These are phyloP conservation scores for Pyricularia sp. DNA, from an alignment of 2,329 filamentous ascomycete species.

Conservation along the genomic window DNA sequence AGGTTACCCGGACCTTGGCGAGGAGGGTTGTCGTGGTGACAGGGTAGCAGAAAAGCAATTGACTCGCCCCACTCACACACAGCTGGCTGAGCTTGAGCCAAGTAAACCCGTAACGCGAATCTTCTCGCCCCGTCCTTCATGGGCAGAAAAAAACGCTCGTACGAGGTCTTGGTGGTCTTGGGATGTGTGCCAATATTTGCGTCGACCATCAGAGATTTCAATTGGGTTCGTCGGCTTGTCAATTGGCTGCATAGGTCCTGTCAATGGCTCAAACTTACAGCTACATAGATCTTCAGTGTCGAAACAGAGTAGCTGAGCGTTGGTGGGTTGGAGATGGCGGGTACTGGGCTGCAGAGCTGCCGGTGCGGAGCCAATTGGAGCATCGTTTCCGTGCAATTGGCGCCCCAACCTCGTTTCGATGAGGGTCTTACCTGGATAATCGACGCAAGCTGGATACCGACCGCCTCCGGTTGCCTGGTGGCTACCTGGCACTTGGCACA, in stretches of 20 bases:
- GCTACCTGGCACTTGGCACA: neutral
- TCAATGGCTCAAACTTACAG: neutral
- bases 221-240: neutral
- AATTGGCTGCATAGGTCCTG: neutral
- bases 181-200: neutral
- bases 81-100: neutral
- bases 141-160: neutral
- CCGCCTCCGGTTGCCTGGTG: constrained; percentile 2
- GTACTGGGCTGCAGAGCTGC: neutral
- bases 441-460: neutral
- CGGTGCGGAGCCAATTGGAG: neutral
- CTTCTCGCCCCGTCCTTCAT: neutral
- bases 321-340: neutral
- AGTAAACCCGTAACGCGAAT: neutral
- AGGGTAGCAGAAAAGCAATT: neutral
- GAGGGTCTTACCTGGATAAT: neutral
- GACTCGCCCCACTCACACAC: neutral
- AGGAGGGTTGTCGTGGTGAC: neutral
- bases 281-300: neutral
- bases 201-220: neutral
- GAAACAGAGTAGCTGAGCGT: neutral
- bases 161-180: neutral
- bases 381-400: neutral
- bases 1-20: neutral
- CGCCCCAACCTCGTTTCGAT: neutral